Percentiles rank a stretch among this genome's conserved stretches.
Conservation (phyloP, 306 rosid genomes). For the Ormosia emarginata region DNA sequence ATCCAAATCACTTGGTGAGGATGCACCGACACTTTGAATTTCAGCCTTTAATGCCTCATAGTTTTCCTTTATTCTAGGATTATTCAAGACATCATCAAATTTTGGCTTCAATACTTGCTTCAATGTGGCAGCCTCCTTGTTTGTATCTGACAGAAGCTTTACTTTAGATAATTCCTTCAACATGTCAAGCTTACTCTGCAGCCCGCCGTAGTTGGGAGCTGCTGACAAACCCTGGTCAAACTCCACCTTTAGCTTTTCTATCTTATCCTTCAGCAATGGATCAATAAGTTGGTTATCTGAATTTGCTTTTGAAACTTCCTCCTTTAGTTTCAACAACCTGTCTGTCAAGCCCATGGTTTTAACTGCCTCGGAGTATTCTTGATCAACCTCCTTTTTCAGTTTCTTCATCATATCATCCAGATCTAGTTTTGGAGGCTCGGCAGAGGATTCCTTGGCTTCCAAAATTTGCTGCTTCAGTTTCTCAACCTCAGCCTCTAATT, state of each 20-base stretch:
- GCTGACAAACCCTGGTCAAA: conserved; percentile 48
- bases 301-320: conserved; percentile 51
- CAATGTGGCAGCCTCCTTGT: conserved; percentile 32
- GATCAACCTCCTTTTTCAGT: conserved; percentile 57
- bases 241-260: conserved; percentile 57
- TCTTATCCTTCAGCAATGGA: conserved; percentile 55
- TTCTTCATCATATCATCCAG: conserved; percentile 54
- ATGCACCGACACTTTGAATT: conserved; percentile 48
- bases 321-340: conserved; percentile 43
- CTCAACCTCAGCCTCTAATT: conserved; percentile 52
- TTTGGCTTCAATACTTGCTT: conserved; percentile 59
- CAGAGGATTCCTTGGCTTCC: conserved; percentile 47
- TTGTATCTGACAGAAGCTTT: conserved; percentile 39
- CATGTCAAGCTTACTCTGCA: conserved; percentile 52
- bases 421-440: conserved; percentile 34
- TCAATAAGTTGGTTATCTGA: conserved; percentile 44
- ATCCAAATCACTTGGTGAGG: conserved; percentile 47
- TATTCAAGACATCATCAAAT: conserved; percentile 38
- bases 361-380: conserved; percentile 59
- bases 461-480: conserved; percentile 52
- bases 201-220: conserved; percentile 58
- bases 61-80: conserved; percentile 56
- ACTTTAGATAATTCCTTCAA: conserved; percentile 57
- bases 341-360: conserved; percentile 60
- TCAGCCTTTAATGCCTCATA: conserved; percentile 52